Evolutionary conservation across 2,329 filamentous ascomycete species (phyloP).

Genomic region (Monilinia polystroma): DNA sequence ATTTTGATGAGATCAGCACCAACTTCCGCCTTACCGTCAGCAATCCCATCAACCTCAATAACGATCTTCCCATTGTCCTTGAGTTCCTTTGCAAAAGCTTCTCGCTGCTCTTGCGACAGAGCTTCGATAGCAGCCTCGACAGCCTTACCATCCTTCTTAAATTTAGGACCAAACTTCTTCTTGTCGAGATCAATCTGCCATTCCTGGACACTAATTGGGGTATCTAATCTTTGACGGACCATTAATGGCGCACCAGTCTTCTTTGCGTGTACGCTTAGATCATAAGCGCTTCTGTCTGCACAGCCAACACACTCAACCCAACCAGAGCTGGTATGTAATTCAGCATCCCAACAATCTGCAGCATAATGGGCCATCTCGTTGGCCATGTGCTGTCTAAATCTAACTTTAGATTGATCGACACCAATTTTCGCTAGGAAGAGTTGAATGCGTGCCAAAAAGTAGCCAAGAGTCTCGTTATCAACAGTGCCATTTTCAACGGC

Average conservation of each 20-base stretch:
- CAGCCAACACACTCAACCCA: conserved; percentile 99
- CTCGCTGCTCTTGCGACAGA: conserved; percentile 71
- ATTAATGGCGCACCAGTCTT: conserved; percentile 84
- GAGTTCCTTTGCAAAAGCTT: conserved; percentile 74
- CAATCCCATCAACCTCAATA: conserved; percentile 68
- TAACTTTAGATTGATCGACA: conserved; percentile 81
- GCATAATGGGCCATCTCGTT: conserved; percentile 94
- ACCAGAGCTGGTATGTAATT: conserved; percentile 85
- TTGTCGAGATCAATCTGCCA: conserved; percentile 86
- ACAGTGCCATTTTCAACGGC: conserved; percentile 81
- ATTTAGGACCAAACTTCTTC: conserved; percentile 93
- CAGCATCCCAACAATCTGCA: conserved; percentile 96
- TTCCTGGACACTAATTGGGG: conserved; percentile 78
- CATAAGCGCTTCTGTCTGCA: conserved; percentile 92
- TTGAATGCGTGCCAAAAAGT: conserved; percentile 93
- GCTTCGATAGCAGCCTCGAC: conserved; percentile 76
- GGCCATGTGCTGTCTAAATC: conserved; percentile 96
- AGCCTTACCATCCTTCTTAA: conserved; percentile 90
- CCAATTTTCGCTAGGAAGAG: conserved; percentile 88
- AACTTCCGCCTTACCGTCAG: conserved; percentile 73
- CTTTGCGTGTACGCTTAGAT: conserved; percentile 87
- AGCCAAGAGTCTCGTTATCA: conserved; percentile 96
- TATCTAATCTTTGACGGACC: conserved; percentile 76
- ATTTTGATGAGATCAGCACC: conserved; percentile 77
- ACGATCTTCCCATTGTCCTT: conserved; percentile 71